Evolutionary conservation across 1,284 basidiomycete genomes (phyloP).

Genomic region (Apiotrichum veenhuisii): DNA sequence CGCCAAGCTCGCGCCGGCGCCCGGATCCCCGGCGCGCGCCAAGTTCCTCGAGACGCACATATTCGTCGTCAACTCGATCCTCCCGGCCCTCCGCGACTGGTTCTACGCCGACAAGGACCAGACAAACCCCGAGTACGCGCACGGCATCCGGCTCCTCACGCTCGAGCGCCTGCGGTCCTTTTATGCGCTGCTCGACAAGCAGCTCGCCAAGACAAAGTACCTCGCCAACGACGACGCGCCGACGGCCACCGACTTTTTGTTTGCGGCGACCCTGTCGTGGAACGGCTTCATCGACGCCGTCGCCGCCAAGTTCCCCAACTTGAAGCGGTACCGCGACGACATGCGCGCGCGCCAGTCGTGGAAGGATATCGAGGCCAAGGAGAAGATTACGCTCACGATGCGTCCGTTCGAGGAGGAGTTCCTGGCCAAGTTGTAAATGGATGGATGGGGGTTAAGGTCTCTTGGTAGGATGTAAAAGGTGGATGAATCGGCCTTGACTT

Average conservation of each 20-base stretch:
- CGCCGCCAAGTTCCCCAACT: constrained; percentile 1
- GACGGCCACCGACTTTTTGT: constrained; percentile 12
- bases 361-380: constrained; percentile 1
- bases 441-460: too few species aligned
- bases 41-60: constrained; percentile 21
- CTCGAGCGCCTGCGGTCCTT: constrained; percentile 9
- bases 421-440: not conserved
- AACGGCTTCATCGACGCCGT: constrained; percentile 9
- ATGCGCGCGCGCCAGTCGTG: constrained; percentile 9
- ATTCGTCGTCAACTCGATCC: constrained; percentile 22
- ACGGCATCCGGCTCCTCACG: constrained; percentile 13
- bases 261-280: constrained; percentile 12
- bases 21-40: constrained; percentile 6
- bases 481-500: too few species aligned
- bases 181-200: constrained; percentile 2
- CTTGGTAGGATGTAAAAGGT: too few species aligned
- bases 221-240: constrained; percentile 1
- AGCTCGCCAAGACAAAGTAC: not conserved
- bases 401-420: constrained; percentile 13
- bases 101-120: constrained; percentile 24
- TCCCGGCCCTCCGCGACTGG: constrained; percentile 28
- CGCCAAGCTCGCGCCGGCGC: constrained; percentile 9
- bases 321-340: constrained; percentile 3
- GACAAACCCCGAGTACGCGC: constrained; percentile 1
- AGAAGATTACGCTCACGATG: constrained; percentile 3